phyloP scores from a whole-genome alignment of 768 basidiomycete species.

The Pleurotus tuoliensis region DNA sequence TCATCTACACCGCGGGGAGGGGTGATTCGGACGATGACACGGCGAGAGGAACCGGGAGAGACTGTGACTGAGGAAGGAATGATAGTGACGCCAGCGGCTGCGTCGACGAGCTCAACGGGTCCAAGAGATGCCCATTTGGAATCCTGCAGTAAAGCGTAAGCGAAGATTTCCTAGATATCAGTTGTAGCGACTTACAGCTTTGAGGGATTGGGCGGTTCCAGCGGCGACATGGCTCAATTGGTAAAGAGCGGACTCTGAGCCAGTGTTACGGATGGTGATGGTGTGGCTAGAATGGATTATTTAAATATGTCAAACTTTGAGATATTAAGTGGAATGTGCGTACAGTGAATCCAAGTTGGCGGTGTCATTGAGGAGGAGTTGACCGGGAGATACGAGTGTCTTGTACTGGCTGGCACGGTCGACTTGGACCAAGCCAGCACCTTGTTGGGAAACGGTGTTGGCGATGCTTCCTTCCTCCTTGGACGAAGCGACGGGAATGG shows the following conservation, averaged over 20 bases:
- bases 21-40: not conserved
- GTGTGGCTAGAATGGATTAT: constrained; percentile 30
- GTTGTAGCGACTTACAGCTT: constrained; percentile 26
- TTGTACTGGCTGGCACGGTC: constrained; percentile 51
- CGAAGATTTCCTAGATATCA: not conserved
- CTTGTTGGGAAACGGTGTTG: constrained; percentile 50
- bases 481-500: constrained; percentile 36
- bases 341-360: constrained; percentile 44
- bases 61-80: constrained; percentile 7
- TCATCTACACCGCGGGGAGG: constrained; percentile 26
- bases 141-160: constrained; percentile 21
- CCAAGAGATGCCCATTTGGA: constrained; percentile 29
- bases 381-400: constrained; percentile 49
- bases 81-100: constrained; percentile 8
- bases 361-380: constrained; percentile 63
- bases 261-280: constrained; percentile 50
- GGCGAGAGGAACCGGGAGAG: constrained; percentile 4
- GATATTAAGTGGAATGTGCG: constrained; percentile 15
- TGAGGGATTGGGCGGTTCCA: constrained; percentile 46
- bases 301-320: not conserved
- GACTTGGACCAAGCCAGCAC: constrained; percentile 54
- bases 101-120: constrained; percentile 11
- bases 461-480: constrained; percentile 45
- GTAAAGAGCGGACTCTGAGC: constrained; percentile 27
- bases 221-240: constrained; percentile 51